Conservation (phyloP, 345 rosid species). For the Salix exigua region DNA sequence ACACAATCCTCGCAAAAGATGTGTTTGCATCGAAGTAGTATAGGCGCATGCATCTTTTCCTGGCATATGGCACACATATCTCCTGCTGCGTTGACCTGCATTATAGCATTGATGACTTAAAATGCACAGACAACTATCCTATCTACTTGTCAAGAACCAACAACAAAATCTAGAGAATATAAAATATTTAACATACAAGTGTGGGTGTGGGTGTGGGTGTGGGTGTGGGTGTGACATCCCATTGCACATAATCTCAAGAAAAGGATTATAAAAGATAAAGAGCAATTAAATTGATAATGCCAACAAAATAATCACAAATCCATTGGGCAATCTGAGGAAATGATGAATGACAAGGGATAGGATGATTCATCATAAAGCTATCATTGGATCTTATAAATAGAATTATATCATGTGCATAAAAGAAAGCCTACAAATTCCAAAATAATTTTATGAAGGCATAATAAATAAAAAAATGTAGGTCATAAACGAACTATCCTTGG, state of each 20-base stretch:
- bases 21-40: conserved; percentile 92
- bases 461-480: not conserved
- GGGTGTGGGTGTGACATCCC: not conserved
- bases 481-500: not conserved
- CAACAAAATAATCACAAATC: not conserved
- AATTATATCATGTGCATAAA: not conserved
- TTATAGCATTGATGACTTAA: conserved; percentile 11
- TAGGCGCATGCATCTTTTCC: conserved; percentile 97
- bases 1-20: conserved; percentile 98
- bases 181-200: too few relatives aligned
- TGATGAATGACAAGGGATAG: not conserved
- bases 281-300: not conserved
- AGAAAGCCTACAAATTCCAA: not conserved
- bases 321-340: not conserved
- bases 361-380: not conserved
- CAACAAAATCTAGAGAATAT: not conserved
- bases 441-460: not conserved
- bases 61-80: conserved; percentile 97
- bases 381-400: not conserved
- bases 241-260: not conserved
- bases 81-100: conserved; percentile 91
- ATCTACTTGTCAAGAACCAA: not conserved
- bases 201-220: too few relatives aligned
- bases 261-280: not conserved
- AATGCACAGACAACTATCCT: not conserved